Conservation (phyloP, 2,329 filamentous ascomycete genomes). For the Ophioceras dolichostomum region DNA sequence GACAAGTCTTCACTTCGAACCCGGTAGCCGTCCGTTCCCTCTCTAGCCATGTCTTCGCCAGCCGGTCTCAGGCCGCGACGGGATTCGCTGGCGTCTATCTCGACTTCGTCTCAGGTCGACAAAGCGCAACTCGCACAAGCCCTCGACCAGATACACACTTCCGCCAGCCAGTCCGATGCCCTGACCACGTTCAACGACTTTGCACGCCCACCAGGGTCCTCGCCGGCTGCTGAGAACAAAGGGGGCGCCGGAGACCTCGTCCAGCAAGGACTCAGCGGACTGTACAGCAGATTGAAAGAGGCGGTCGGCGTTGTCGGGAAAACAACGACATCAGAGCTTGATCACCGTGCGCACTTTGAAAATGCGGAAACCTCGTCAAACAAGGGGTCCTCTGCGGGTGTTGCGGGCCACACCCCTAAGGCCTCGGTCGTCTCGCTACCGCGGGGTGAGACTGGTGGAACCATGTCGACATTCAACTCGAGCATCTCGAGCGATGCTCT, state of each 20-base stretch:
- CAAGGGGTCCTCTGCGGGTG: too few species aligned
- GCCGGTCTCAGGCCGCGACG: constrained; percentile 20
- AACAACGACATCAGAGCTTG: too few species aligned
- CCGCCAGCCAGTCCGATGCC: constrained; percentile 72
- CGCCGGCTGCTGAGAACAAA: constrained; percentile 52
- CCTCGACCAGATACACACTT: constrained; percentile 78
- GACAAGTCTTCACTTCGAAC: too few species aligned
- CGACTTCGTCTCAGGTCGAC: constrained; percentile 43
- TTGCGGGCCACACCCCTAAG: too few species aligned
- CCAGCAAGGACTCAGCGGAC: constrained; percentile 75
- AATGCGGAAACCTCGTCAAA: too few species aligned
- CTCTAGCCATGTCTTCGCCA: constrained; percentile 14
- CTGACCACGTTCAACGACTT: constrained; percentile 94
- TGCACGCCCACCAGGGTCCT: constrained; percentile 51
- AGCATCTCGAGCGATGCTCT: constrained; percentile 18
- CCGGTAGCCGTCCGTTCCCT: too few species aligned
- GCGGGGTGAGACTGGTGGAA: constrained; percentile 15
- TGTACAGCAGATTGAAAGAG: constrained; percentile 77
- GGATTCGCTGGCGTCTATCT: constrained; percentile 27
- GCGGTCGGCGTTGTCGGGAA: constrained; percentile 60
- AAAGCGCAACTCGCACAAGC: constrained; percentile 65
- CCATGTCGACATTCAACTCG: constrained; percentile 21
- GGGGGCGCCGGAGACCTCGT: constrained; percentile 60
- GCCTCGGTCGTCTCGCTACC: constrained; percentile 13
- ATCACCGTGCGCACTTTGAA: too few species aligned